A percentile compares a stretch with the other conserved stretches of the same genome.
phyloP scores from a whole-genome alignment of 805 yeast genomes.

The Pichia cephalocereana region DNA sequence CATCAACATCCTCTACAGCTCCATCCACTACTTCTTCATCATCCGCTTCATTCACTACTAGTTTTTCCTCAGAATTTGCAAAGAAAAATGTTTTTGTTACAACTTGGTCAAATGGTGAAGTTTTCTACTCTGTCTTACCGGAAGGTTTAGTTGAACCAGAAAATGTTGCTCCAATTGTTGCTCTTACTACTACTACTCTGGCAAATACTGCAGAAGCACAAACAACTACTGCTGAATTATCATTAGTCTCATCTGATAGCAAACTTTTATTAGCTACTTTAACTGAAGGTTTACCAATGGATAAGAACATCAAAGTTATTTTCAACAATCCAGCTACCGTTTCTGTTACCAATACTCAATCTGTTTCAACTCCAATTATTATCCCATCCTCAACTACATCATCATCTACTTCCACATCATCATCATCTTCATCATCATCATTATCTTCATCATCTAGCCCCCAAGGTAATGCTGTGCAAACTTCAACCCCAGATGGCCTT shows the following conservation, averaged over 20 bases:
- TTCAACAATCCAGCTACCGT: conserved; percentile 12
- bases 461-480: no score
- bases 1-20: background rate
- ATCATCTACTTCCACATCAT: conserved; percentile 17
- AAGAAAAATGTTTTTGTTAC: background rate
- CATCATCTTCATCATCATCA: background rate
- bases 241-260: conserved; percentile 5
- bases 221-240: conserved; percentile 9
- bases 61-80: background rate
- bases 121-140: conserved; percentile 6
- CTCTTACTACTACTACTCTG: conserved; percentile 12
- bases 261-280: conserved; percentile 4
- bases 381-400: conserved; percentile 10
- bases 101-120: conserved; percentile 9
- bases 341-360: conserved; percentile 14
- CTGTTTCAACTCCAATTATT: conserved; percentile 13
- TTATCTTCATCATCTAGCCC: conserved; percentile 9
- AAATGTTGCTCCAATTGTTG: conserved; percentile 9
- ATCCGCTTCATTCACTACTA: no score
- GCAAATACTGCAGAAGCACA: conserved; percentile 7
- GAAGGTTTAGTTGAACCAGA: background rate
- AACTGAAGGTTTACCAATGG: conserved; percentile 10
- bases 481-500: background rate
- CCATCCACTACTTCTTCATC: background rate
- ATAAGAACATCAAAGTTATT: conserved; percentile 7